Base-by-base conservation (phyloP, 1,284 basidiomycete genomes). In the Ganoderma lucidum region DNA sequence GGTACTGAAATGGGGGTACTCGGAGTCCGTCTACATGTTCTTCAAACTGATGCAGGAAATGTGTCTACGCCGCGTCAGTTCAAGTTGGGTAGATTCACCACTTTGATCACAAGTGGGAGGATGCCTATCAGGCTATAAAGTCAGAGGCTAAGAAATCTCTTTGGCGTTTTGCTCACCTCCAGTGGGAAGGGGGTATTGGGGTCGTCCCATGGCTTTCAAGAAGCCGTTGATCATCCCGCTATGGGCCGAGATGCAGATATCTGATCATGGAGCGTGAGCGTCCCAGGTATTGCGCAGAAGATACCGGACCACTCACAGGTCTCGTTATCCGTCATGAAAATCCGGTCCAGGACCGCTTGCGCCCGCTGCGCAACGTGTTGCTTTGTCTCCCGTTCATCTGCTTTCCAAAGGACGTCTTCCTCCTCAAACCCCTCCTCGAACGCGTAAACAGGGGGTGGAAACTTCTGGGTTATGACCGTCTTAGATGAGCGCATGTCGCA, bases 401-500 rank as follows among this genome's bases (percentile, higher is more conserved):
- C 73, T 15, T 81, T 83, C 93, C 93, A 96, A 0, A 93, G 80
- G 32, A 85, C 80, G 78, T 96, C 95, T 30, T 89, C 83, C 76
- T 97, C 95, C 0, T 87, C 81, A 70, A 97, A 91, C 0, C 85
- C 87, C 0, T 82, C 77, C 75, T 96, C 93, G 68, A 96, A 88
- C 1, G 64, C 72, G 76, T 92, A 91, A 6, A 80, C 77, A 0
- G 93, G 92, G 74, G 74, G 70, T 1, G 73, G 68, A 64, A 93
- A 96, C 1, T 83, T 78, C 0, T 77, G 71, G 0, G 79, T 71
- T 64, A 96, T 90, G 63, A 86, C 84, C 0, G 88, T 83, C 65
- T 85, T 82, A 0, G 86, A 82, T 15, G 82, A 82, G 9, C 93
- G 87, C 72, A 87, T 86, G 77, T 95, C 93, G 76, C 93, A 95